phyloP scores from a whole-genome alignment of 192 early-diverging fungal genomes.

The Coemansia sp. region DNA sequence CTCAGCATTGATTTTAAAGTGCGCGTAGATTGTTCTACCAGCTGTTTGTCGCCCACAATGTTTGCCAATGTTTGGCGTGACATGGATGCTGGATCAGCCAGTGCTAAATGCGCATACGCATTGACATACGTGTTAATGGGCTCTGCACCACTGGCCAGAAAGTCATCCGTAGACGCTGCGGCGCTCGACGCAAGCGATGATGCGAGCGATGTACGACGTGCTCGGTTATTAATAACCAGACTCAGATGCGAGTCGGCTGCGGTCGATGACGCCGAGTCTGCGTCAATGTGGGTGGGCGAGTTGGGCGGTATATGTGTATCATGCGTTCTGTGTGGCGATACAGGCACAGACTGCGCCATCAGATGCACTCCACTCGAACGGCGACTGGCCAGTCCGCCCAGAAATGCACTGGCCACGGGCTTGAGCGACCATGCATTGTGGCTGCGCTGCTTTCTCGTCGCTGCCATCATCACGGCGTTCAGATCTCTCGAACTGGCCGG shows the following conservation, averaged over 20 bases:
- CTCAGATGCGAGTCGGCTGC: constrained; percentile 3
- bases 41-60: neutral
- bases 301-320: neutral
- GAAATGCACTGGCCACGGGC: constrained; percentile 8
- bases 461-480: neutral
- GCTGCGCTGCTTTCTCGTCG: neutral
- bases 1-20: constrained; percentile 20
- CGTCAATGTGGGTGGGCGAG: neutral
- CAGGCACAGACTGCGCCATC: constrained; percentile 12
- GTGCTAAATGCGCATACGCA: constrained; percentile 11
- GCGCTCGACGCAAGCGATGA: constrained; percentile 10
- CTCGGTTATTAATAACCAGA: neutral
- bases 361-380: neutral
- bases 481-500: neutral
- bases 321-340: neutral
- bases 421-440: neutral
- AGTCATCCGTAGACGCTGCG: constrained; percentile 7
- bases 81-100: constrained; percentile 7
- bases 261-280: neutral
- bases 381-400: neutral
- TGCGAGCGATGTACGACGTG: neutral
- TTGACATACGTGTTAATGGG: constrained; percentile 27
- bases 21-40: constrained; percentile 12
- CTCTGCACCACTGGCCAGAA: constrained; percentile 10
- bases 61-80: neutral